Base-by-base conservation (phyloP, 345 rosid genomes). In the Ricinus communis region DNA sequence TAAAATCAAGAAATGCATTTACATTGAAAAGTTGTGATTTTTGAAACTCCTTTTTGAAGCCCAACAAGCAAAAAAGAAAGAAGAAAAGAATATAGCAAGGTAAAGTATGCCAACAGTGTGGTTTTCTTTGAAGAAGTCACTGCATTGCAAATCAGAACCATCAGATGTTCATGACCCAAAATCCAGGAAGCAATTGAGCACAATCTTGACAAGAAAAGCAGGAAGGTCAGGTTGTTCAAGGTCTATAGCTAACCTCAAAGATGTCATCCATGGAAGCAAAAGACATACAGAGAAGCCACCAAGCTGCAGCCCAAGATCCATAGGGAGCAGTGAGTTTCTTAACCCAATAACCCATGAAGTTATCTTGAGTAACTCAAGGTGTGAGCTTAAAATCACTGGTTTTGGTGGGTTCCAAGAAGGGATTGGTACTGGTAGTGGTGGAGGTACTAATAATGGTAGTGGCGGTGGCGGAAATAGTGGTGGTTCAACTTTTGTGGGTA, bases 341-440 rank as follows among this genome's bases (percentile, higher is more conserved):
- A 95, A 95, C 88, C 99, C 97, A 56, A 88, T 95, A 33, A 87
- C 97, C 74, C 99, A 95, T 74, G 99, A 95, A 73, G 97, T 95
- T 36, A 86, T 95, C 25, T 87, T 95, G 49, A 88, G 96, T 65
- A 90, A 88, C 87, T 87, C 99, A 38, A 86, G 88, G 66, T 95
- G 99, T 72, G 97, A 91, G 90, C 96, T 95, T 41, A 95, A 91
- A 79, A 95, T 95, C 82, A 90, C 91, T 72, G 94, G 96, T 24
- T 85, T 85, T 74, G 88, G 89, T 77, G 93, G 85, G 19, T 76
- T 82, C 66, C 82, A 85, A 56, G 87, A 86, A 18, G 86, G 88
- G 41, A 72, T n/a, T 66, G 82, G 63, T 31, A 69, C 33, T 62
- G 81, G 19, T 31, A 79, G 40, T 65, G 81, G 22, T 31, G 80